Conservation (phyloP, 768 basidiomycete species). For the Rubroboletus satanas region DNA sequence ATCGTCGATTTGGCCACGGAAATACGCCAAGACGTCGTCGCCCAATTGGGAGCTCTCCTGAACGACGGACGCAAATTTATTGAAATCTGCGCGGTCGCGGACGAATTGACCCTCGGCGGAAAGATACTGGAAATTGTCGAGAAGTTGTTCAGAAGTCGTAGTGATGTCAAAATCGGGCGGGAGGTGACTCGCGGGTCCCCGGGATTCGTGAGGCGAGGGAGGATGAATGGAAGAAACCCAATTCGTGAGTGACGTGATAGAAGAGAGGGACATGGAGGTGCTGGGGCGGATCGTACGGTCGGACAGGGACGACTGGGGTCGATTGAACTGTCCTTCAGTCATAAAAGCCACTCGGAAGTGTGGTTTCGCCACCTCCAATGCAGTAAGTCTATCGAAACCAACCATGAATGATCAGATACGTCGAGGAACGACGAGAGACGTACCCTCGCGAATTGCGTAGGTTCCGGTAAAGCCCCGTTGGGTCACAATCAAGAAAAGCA, state of each 20-base stretch:
- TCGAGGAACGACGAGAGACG: constrained; percentile 21
- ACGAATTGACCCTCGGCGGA: constrained; percentile 40
- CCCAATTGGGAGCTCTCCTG: constrained; percentile 47
- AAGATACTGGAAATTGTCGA: constrained; percentile 52
- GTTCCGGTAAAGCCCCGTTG: constrained; percentile 49
- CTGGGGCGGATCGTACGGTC: constrained; percentile 50
- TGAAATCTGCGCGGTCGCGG: constrained; percentile 36
- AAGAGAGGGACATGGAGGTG: constrained; percentile 40
- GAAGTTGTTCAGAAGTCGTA: constrained; percentile 42
- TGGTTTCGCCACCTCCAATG: constrained; percentile 63
- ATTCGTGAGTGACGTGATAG: constrained; percentile 46
- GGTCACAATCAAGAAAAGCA: constrained; percentile 64
- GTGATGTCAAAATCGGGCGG: constrained; percentile 44
- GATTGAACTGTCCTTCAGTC: constrained; percentile 42
- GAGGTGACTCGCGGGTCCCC: constrained; percentile 36
- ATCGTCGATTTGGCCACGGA: constrained; percentile 53
- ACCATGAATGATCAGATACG: background rate
- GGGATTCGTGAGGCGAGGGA: constrained; percentile 18
- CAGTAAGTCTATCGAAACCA: constrained; percentile 42
- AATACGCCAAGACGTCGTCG: constrained; percentile 44
- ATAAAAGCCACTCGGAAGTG: constrained; percentile 65
- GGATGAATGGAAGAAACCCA: constrained; percentile 18
- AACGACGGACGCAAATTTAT: constrained; percentile 43
- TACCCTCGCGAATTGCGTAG: constrained; percentile 71
- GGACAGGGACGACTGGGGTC: constrained; percentile 52